A percentile compares a stretch with the other conserved stretches of the same genome.
Conservation (phyloP, 371 early-diverging fungal genomes). For the Apophysomyces ossiformis region DNA sequence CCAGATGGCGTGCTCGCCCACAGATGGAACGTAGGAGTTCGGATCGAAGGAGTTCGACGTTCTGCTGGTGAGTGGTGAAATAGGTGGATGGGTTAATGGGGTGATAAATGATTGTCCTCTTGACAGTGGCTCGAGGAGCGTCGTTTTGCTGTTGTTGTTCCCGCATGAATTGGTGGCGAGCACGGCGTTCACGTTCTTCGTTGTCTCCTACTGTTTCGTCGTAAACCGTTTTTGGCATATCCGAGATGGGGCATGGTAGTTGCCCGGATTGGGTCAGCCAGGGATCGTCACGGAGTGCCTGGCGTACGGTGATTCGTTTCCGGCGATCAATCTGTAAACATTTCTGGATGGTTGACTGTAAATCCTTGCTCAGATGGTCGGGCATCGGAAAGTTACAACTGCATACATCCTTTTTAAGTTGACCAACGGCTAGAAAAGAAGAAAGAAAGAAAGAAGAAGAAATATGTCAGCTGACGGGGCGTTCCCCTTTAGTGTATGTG, state of each 20-base stretch:
- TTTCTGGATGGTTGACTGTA: conserved; percentile 56
- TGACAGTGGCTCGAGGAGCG: conserved; percentile 18
- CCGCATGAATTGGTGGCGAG: conserved; percentile 37
- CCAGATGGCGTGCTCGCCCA: conserved; percentile 32
- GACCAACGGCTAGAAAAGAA: conserved; percentile 54
- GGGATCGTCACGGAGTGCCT: conserved; percentile 54
- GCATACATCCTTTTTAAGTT: conserved; percentile 69
- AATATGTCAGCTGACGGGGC: background rate
- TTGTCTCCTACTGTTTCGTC: conserved; percentile 26
- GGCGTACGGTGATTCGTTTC: conserved; percentile 49
- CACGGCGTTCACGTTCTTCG: conserved; percentile 32
- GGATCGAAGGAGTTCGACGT: conserved; percentile 43
- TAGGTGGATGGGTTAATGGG: conserved; percentile 49
- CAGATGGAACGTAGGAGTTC: conserved; percentile 46
- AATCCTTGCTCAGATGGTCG: conserved; percentile 35
- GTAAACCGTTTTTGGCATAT: conserved; percentile 24
- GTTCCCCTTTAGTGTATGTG: background rate
- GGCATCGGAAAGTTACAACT: conserved; percentile 63
- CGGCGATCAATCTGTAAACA: conserved; percentile 52
- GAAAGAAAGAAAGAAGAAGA: background rate
- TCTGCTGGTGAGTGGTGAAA: conserved; percentile 38
- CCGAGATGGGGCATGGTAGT: conserved; percentile 32
- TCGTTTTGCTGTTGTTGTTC: conserved; percentile 29
- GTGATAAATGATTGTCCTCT: conserved; percentile 46
- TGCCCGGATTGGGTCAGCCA: conserved; percentile 51